Base-by-base conservation (phyloP, 2,329 filamentous ascomycete genomes). In the Bretziella fagacearum region DNA sequence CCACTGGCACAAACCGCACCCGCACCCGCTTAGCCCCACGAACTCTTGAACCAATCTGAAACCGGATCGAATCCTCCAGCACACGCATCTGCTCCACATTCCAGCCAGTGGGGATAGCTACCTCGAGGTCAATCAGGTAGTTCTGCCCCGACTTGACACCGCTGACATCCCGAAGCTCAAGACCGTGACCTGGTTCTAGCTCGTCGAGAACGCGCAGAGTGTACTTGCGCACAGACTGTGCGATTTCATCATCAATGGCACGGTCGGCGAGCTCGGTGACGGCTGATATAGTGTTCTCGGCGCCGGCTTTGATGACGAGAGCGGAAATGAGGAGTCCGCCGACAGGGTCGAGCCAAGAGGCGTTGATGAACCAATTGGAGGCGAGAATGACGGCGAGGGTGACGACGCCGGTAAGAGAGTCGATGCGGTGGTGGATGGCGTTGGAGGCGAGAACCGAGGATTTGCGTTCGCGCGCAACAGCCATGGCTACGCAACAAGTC, bases 71-170 rank as follows among this genome's bases (percentile, higher is more conserved):
- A 29, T 81, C 74, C 61, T 98, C 91, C 11, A 93, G 68, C 13
- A 71, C 65, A 30, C 75, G 69, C 6, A 79, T 74, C 47, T 81
- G 73, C 46, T 78, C 74, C 4, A 98, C 67, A 0, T 81, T 81
- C 81, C 83, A 93, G 27, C 67, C 65, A 18, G 70, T 73, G 0
- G 89, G 85, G 13, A 93, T 83, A 2, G 76, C 81, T 52, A 96
- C 64, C 60, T 94, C 87, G 6, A 98, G 62, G 55, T 96, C 91
- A 55, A 96, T 79, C 25, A 96, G 69, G 60, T 93, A 95, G 65
- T 95, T 98, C 62, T 95, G 91, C 25, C 91, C 91, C 3, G 85
- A 91, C 65, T 98, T 98, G 63, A 94, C 73, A 47, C 91, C 91
- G 53, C 85, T 82, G 2, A 96, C 73, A 37, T 84, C 81, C 37